phyloP scores from a whole-genome alignment of 2,329 filamentous ascomycete species.

The Fusarium cyanostomum region DNA sequence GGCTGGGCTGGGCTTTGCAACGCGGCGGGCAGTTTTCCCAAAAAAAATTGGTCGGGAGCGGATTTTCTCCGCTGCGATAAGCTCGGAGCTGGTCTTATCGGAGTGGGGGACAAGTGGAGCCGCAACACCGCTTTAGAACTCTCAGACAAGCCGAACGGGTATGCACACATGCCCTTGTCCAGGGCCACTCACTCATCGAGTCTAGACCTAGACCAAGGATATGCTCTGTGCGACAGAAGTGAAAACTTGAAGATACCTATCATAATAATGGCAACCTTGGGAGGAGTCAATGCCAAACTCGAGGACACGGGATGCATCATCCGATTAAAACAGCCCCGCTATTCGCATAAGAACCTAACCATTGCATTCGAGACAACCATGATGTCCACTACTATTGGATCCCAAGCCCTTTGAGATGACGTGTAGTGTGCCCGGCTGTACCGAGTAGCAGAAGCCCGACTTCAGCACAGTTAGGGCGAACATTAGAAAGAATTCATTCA shows the following conservation, averaged over 20 bases:
- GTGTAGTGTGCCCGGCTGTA: constrained; percentile 17
- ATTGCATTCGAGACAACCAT: constrained; percentile 8
- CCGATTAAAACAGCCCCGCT: constrained; percentile 22
- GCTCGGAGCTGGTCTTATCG: constrained; percentile 43
- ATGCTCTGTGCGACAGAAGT: constrained; percentile 3
- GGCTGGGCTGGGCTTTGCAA: constrained; percentile 31
- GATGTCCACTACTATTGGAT: background rate
- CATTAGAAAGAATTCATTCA: constrained; percentile 52
- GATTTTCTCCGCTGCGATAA: constrained; percentile 47
- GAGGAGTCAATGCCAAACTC: background rate
- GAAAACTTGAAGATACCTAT: background rate
- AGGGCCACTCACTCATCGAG: constrained; percentile 10
- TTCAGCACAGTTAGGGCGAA: constrained; percentile 25
- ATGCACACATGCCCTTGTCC: constrained; percentile 2
- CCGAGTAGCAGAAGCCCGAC: background rate
- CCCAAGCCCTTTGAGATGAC: constrained; percentile 17
- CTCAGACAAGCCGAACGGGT: constrained; percentile 18
- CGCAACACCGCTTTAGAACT: constrained; percentile 33
- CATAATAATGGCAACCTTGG: background rate
- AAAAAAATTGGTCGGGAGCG: constrained; percentile 44
- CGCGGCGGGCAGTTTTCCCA: constrained; percentile 35
- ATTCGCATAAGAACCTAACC: constrained; percentile 9
- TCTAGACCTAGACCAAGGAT: constrained; percentile 1
- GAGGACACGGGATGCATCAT: constrained; percentile 5
- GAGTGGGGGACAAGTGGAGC: constrained; percentile 32